Evolutionary conservation across 2,329 filamentous ascomycete genomes (phyloP).

Genomic region (Stagonosporopsis cucurbitacearum): DNA sequence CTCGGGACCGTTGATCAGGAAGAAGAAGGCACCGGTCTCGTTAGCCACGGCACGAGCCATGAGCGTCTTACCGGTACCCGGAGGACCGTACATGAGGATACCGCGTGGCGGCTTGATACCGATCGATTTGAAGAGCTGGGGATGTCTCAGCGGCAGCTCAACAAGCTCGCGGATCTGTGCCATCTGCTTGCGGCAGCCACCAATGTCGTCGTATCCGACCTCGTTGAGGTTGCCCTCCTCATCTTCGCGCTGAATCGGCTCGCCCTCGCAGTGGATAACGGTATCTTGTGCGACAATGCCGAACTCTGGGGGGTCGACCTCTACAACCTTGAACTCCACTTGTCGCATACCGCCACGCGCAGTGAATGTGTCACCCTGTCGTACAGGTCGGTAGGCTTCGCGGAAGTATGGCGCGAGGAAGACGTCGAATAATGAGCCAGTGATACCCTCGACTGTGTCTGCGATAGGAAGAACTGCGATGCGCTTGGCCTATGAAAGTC

Average conservation of each 20-base stretch:
- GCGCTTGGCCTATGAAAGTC: slow-evolving; percentile 79
- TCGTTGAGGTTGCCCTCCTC: slow-evolving; percentile 99
- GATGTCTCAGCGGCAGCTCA: slow-evolving; percentile 93
- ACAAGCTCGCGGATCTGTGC: slow-evolving; percentile 99
- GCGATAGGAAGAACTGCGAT: slow-evolving; percentile 98
- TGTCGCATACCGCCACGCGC: slow-evolving; percentile 98
- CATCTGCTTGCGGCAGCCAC: slow-evolving; percentile 99
- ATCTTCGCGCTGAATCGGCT: slow-evolving; percentile 95
- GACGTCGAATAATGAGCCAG: slow-evolving; percentile 96
- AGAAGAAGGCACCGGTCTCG: slow-evolving; percentile 99
- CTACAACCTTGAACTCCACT: slow-evolving; percentile 99
- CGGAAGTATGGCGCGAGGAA: slow-evolving; percentile 99
- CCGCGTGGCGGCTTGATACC: slow-evolving; percentile 99
- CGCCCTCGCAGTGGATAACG: slow-evolving; percentile 97
- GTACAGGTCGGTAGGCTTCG: slow-evolving; percentile 95
- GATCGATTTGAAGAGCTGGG: slow-evolving; percentile 99
- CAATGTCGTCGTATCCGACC: slow-evolving; percentile 98
- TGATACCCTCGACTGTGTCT: slow-evolving; percentile 96
- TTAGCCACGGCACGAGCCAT: slow-evolving; percentile 99
- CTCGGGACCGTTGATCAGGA: slow-evolving; percentile 98
- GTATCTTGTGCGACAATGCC: slow-evolving; percentile 99
- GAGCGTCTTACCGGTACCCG: slow-evolving; percentile 98
- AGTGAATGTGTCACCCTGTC: slow-evolving; percentile 97
- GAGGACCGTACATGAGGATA: slow-evolving; percentile 92
- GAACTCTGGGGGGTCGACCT: slow-evolving; percentile 97